phyloP scores from a whole-genome alignment of 2,329 filamentous ascomycete genomes.

The Penicillium decumbens region DNA sequence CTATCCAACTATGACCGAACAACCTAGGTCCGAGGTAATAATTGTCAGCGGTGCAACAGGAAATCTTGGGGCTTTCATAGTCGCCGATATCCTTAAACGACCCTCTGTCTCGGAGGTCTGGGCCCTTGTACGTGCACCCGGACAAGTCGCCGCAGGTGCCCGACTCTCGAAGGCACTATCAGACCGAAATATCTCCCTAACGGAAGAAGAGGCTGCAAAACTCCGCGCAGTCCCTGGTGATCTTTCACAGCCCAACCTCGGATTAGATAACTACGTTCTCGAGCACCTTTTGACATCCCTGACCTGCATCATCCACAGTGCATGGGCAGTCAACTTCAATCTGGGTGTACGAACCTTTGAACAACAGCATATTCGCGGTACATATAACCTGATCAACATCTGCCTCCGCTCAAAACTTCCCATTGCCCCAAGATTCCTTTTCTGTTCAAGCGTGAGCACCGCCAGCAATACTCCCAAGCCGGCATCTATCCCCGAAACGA shows the following conservation, averaged over 20 bases:
- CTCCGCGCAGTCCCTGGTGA: conserved; percentile 47
- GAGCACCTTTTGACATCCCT: conserved; percentile 40
- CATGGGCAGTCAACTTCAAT: conserved; percentile 63
- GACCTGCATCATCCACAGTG: conserved; percentile 57
- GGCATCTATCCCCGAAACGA: conserved; percentile 33
- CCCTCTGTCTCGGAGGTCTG: conserved; percentile 45
- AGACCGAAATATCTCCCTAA: conserved; percentile 30
- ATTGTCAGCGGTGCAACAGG: conserved; percentile 63
- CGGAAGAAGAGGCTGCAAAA: conserved; percentile 30
- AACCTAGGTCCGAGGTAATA: conserved; percentile 20
- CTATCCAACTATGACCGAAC: conserved; percentile 26
- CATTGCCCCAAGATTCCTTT: conserved; percentile 43
- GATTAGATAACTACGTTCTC: conserved; percentile 44
- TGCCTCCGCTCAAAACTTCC: conserved; percentile 33
- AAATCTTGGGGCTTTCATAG: conserved; percentile 59
- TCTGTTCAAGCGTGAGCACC: conserved; percentile 50
- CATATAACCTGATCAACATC: conserved; percentile 45
- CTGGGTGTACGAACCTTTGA: conserved; percentile 55
- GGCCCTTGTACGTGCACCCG: conserved; percentile 51
- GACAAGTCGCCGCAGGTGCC: conserved; percentile 37
- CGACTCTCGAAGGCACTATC: conserved; percentile 45
- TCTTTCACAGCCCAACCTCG: conserved; percentile 48
- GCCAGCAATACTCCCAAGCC: conserved; percentile 35
- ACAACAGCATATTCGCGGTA: conserved; percentile 50
- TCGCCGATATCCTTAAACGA: conserved; percentile 43